phyloP scores from a whole-genome alignment of 495 filamentous ascomycete species.

The Parmelia sp. region DNA sequence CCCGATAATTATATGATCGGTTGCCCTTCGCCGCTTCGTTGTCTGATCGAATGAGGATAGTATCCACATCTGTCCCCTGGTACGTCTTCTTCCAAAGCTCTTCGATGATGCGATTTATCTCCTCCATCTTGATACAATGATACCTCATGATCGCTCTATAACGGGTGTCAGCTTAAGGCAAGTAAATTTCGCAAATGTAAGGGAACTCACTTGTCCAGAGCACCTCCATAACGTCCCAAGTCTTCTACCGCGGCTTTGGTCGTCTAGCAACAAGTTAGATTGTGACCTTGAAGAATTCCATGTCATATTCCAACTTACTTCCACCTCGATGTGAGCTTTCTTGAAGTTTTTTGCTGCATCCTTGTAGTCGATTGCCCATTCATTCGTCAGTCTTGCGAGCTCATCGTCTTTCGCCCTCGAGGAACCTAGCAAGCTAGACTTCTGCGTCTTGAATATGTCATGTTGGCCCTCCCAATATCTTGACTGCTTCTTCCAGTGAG shows the following conservation, averaged over 20 bases:
- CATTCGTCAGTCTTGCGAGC: conserved; percentile 56
- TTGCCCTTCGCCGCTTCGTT: conserved; percentile 68
- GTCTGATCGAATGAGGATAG: conserved; percentile 88
- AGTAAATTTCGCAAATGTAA: background rate
- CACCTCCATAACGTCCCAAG: conserved; percentile 67
- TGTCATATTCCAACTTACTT: conserved; percentile 32
- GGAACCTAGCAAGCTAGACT: conserved; percentile 58
- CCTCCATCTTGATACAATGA: conserved; percentile 94
- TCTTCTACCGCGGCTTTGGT: conserved; percentile 92
- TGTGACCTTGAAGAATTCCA: background rate
- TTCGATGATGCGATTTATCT: conserved; percentile 90
- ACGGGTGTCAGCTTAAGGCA: conserved; percentile 10
- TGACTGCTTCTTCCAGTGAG: conserved; percentile 64
- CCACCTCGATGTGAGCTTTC: conserved; percentile 81
- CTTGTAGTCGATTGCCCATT: conserved; percentile 84
- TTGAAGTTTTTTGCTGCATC: conserved; percentile 76
- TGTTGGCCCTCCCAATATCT: conserved; percentile 53
- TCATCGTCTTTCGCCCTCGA: conserved; percentile 79
- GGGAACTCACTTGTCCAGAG: conserved; percentile 63
- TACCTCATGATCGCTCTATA: conserved; percentile 84
- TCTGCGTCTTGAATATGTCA: conserved; percentile 54
- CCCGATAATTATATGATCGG: conserved; percentile 91
- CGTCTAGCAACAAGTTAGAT: conserved; percentile 37
- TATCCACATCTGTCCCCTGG: conserved; percentile 95
- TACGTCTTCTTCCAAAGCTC: conserved; percentile 97